Base-by-base conservation (phyloP, 768 basidiomycete species). In the Pulveroboletus ravenelii region DNA sequence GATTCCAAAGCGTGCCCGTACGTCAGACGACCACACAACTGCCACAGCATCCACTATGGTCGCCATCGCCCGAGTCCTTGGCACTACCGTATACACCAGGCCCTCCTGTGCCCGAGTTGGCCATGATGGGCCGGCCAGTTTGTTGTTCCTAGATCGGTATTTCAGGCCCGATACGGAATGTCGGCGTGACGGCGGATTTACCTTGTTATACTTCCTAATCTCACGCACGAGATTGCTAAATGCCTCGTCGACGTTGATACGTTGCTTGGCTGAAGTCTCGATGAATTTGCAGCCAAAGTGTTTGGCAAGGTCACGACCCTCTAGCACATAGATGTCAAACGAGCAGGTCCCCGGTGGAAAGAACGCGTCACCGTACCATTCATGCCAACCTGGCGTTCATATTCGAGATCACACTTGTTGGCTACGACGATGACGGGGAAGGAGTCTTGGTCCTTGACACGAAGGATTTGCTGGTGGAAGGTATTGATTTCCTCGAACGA, bases 391-490 rank as follows among this genome's bases (percentile, higher is more conserved):
- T 97, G 94, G 48, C 95, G 81, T 69, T 98, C 95, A 64, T 87
- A 93, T 65, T 93, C 94, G 60, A 95, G 74, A 70, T 98, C 95
- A 62, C 88, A 89, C 72, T 98, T 97, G 77, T 98, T 98, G n/a
- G 93, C 95, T 9, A 96, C 92, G 48, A 97, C 84, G 52, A 98
- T 89, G 61, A 95, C 88, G 15, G 95, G 95, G 78, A 97, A 93
- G 6, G 82, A 80, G 64, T 96, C 94, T 66, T 89, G 89, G 69
- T 97, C 95, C 72, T 98, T 98, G 51, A 97, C 95, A 48, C 95
- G 84, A 30, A 94, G 78, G 54, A 98, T 96, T 65, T 97, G 94
- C 64, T 93, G 90, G 64, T 93, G 89, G 81, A 98, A 96, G 6
- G 85, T 89, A 69, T 82, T 87, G 63, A 97, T 94, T 79, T 97